Percentiles rank a stretch among this genome's conserved stretches.
Evolutionary conservation across 805 yeast species (phyloP).

Genomic region (Teunomyces cretensis): DNA sequence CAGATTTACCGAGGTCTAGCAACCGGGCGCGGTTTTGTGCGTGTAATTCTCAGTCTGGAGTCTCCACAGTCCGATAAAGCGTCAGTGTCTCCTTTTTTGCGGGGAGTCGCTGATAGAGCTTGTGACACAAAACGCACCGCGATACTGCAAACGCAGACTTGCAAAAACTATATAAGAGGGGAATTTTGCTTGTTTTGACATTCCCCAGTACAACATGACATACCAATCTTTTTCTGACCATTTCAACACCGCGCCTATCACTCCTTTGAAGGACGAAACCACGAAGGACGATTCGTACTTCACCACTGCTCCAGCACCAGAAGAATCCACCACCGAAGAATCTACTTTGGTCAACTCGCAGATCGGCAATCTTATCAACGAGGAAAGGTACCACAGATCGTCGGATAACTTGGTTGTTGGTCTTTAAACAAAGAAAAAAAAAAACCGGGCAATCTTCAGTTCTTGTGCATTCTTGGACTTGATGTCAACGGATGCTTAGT

Average conservation of each 20-base stretch:
- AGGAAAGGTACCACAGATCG: conserved; percentile 24
- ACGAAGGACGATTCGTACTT: conserved; percentile 8
- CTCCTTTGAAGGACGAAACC: conserved; percentile 11
- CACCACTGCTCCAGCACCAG: conserved; percentile 5
- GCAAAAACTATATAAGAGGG: conserved; percentile 4
- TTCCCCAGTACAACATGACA: conserved; percentile 7
- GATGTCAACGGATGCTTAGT: not conserved
- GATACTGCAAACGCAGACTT: not conserved
- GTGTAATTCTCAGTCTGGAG: not conserved
- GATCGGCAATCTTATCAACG: conserved; percentile 14
- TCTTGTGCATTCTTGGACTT: not conserved
- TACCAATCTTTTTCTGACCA: conserved; percentile 13
- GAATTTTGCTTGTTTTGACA: not conserved
- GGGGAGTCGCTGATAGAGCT: not conserved
- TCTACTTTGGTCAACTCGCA: conserved; percentile 9
- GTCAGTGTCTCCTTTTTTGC: conserved; percentile 2
- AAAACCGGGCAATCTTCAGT: not conserved
- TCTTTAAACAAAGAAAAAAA: not conserved
- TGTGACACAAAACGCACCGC: not conserved
- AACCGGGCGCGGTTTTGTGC: not conserved
- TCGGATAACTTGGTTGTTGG: conserved; percentile 21
- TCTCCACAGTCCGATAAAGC: not conserved
- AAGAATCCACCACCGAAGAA: conserved; percentile 6
- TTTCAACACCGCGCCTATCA: conserved; percentile 14
- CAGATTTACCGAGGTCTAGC: not conserved